Evolutionary conservation across 78 protist genomes (phyloP), one percentile per base, ranked within the genome.

Genomic region (Neovahlkampfia damariscottae): DNA sequence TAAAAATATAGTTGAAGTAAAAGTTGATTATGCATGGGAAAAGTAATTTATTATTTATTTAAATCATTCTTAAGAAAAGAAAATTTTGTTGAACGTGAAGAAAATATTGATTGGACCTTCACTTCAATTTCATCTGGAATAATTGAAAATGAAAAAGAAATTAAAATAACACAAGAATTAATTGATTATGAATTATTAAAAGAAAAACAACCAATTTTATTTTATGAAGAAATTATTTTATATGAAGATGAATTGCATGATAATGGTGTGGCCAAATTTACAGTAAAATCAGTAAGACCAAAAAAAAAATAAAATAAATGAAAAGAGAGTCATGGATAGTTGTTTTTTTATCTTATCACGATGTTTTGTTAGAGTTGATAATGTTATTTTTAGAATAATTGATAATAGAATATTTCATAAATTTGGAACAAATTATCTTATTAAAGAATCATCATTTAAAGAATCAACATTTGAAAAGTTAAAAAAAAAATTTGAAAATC

Each of bases 241-340:
- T 87, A 31, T 72, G 90, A 84, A 62, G 89, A 86, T 58, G 90
- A 87, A 32, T 77, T 87, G 32, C 82, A 80, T 31, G 93, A 89
- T 78, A 82, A 89, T 67, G 93, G 93, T 39, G 41, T n/a, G 5
- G 38, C 85, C 35, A 32, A 31, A 27, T 7, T 89, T 41, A 58
- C 41, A 8, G 86, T 85, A n/a, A 59, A 70, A 28, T n/a, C n/a
- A n/a, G n/a, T n/a, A n/a, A n/a, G n/a, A n/a, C n/a, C n/a, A n/a
- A n/a, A n/a, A n/a, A n/a, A n/a, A n/a, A n/a, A n/a, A n/a, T n/a
- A n/a, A n/a, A n/a, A n/a, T n/a, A n/a, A n/a, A n/a, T n/a, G n/a
- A n/a, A n/a, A 50, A 19, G 90, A 84, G 93, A 50, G 89, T 85
- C 34, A 89, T 83, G 84, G 78, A 80, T 27, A 28, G 38, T 28